These are phyloP conservation scores for Colletotrichum karsti DNA, from an alignment of 2,329 filamentous ascomycete species.

Conservation along the genomic window DNA sequence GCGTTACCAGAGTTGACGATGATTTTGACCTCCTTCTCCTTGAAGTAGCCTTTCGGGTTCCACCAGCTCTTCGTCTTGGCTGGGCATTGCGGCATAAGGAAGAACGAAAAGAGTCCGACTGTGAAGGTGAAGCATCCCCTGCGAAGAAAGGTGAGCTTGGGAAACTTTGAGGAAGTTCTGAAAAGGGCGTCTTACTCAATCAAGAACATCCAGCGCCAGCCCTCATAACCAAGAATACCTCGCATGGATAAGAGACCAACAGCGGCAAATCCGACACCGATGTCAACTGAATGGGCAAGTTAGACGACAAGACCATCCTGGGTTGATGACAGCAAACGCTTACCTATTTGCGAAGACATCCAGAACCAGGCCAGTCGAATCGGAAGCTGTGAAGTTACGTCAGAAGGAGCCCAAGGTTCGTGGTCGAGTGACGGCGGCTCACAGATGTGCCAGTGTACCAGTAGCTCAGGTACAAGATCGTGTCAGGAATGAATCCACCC, in stretches of 20 bases:
- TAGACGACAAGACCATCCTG: neutral
- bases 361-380: conserved; percentile 74
- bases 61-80: conserved; percentile 54
- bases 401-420: neutral
- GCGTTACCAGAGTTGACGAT: conserved; percentile 60
- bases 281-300: conserved; percentile 38
- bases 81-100: conserved; percentile 40
- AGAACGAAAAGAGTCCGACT: conserved; percentile 51
- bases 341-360: conserved; percentile 50
- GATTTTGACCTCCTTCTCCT: conserved; percentile 63
- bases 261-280: conserved; percentile 63
- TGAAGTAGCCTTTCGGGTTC: conserved; percentile 64
- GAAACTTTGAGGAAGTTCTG: accelerated
- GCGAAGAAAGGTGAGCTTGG: conserved; percentile 26
- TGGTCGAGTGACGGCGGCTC: neutral
- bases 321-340: neutral
- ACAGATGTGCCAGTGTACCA: conserved; percentile 71
- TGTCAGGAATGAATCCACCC: conserved; percentile 52
- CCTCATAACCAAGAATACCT: conserved; percentile 58
- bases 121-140: conserved; percentile 46
- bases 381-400: conserved; percentile 57
- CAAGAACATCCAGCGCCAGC: conserved; percentile 66
- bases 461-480: conserved; percentile 58
- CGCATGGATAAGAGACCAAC: conserved; percentile 64
- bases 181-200: conserved; percentile 39